Evolutionary conservation across 306 rosid species (phyloP).

Genomic region (Boehmeria nivea): DNA sequence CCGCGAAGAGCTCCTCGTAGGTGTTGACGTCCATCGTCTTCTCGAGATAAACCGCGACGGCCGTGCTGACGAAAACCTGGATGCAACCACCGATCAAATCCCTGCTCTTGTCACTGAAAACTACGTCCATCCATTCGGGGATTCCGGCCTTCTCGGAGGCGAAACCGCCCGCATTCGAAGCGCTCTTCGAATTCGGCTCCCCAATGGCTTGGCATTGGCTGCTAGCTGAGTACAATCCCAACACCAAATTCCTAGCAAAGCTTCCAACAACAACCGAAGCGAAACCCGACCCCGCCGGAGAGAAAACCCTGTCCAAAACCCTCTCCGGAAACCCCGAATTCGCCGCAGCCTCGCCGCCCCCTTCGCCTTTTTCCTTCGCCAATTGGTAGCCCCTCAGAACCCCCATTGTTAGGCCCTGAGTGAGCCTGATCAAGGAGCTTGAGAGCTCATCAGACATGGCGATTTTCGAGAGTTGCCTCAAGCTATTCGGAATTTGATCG

Average conservation of each 20-base stretch:
- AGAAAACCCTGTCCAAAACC: conserved; percentile 49
- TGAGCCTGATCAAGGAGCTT: conserved; percentile 43
- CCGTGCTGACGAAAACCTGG: conserved; percentile 67
- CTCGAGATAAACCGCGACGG: conserved; percentile 75
- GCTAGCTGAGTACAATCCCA: conserved; percentile 37
- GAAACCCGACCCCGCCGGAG: conserved; percentile 65
- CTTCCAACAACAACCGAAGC: conserved; percentile 74
- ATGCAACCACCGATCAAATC: conserved; percentile 60
- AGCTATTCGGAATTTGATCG: conserved; percentile 57
- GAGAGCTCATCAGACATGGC: conserved; percentile 50
- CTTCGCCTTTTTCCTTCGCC: conserved; percentile 1
- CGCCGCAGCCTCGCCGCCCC: conserved; percentile 3
- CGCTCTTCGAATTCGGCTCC: conserved; percentile 23
- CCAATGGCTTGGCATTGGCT: conserved; percentile 19
- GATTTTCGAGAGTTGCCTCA: conserved; percentile 68
- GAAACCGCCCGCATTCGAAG: conserved; percentile 4
- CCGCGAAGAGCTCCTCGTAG: conserved; percentile 66
- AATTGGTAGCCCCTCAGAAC: conserved; percentile 44
- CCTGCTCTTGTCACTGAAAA: conserved; percentile 40
- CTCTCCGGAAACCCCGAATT: conserved; percentile 32
- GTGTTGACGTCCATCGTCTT: conserved; percentile 73
- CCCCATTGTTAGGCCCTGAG: conserved; percentile 52
- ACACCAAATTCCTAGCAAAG: conserved; percentile 68
- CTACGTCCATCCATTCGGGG: conserved; percentile 47
- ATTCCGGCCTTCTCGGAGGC: conserved; percentile 18